Conservation (phyloP, 192 early-diverging fungal genomes). For the Obelidium mucronatum region DNA sequence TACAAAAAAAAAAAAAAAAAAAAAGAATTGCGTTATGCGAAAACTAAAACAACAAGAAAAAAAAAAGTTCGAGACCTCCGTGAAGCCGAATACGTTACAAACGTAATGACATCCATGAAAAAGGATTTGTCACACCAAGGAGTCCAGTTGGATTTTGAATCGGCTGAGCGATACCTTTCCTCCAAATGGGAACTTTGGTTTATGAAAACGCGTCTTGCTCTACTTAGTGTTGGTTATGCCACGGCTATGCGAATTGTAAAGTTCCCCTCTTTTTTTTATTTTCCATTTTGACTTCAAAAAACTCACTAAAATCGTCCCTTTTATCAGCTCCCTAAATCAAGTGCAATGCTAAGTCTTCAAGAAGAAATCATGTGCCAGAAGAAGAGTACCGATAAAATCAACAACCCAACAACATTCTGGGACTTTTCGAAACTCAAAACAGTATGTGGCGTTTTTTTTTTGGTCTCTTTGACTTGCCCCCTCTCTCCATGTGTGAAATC, state of each 20-base stretch:
- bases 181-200: slow-evolving; percentile 61
- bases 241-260: slow-evolving; percentile 43
- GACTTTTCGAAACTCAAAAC: slow-evolving; percentile 7
- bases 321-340: slow-evolving; percentile 19
- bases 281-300: not conserved
- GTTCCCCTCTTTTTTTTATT: not conserved
- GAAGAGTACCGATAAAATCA: slow-evolving; percentile 4
- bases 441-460: not conserved
- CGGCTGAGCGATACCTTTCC: slow-evolving; percentile 44
- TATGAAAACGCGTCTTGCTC: slow-evolving; percentile 48
- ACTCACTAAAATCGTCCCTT: not conserved
- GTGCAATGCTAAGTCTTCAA: slow-evolving; percentile 2
- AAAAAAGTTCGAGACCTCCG: slow-evolving; percentile 51
- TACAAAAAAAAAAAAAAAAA: not conserved
- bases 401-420: slow-evolving; percentile 13
- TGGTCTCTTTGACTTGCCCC: no score
- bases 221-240: slow-evolving; percentile 44
- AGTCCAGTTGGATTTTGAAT: slow-evolving; percentile 45
- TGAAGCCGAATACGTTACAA: slow-evolving; percentile 60
- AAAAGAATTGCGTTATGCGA: no score
- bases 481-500: no score
- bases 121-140: slow-evolving; percentile 58
- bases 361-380: slow-evolving; percentile 38
- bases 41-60: not conserved
- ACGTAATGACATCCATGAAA: slow-evolving; percentile 53